A percentile compares a stretch with the other conserved stretches of the same genome.
phyloP scores from a whole-genome alignment of 140 eudicot species.

The Senecio squalidus region DNA sequence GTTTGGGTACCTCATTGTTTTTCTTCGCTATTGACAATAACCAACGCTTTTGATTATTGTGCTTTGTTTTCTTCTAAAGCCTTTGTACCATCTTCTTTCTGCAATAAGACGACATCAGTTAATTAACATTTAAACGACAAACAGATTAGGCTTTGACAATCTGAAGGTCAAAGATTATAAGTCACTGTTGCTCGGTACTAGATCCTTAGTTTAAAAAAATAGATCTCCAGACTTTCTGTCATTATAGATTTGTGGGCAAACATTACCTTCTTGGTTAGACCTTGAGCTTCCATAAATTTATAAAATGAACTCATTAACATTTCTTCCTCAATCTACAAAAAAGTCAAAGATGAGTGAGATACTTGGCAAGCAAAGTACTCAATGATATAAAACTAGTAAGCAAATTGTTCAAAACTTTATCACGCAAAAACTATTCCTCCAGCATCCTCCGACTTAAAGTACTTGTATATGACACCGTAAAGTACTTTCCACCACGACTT shows the following conservation, averaged over 20 bases:
- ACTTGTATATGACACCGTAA: not conserved
- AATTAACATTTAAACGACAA: not conserved
- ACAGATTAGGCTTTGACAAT: not conserved
- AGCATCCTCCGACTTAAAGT: not conserved
- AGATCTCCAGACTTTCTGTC: not conserved
- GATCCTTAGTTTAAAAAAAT: no score
- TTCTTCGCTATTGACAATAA: conserved; percentile 2
- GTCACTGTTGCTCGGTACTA: no score
- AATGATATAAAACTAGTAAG: not conserved
- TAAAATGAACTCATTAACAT: conserved; percentile 77
- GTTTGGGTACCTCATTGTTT: not conserved
- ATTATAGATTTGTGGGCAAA: not conserved
- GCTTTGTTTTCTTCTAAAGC: conserved; percentile 4
- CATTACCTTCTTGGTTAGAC: conserved; percentile 43
- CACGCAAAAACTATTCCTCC: not conserved
- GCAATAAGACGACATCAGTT: conserved; percentile 7
- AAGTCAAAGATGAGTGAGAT: not conserved
- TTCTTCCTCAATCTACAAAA: conserved; percentile 74
- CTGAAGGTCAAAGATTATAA: not conserved
- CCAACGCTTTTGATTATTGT: not conserved
- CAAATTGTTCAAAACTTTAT: not conserved
- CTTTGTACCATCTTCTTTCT: conserved; percentile 15
- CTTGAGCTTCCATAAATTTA: conserved; percentile 60
- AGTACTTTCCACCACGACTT: no score
- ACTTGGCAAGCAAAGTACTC: not conserved